A percentile compares a stretch with the other conserved stretches of the same genome.
Conservation (phyloP, 441 rosid species). For the Erodium moschatum region DNA sequence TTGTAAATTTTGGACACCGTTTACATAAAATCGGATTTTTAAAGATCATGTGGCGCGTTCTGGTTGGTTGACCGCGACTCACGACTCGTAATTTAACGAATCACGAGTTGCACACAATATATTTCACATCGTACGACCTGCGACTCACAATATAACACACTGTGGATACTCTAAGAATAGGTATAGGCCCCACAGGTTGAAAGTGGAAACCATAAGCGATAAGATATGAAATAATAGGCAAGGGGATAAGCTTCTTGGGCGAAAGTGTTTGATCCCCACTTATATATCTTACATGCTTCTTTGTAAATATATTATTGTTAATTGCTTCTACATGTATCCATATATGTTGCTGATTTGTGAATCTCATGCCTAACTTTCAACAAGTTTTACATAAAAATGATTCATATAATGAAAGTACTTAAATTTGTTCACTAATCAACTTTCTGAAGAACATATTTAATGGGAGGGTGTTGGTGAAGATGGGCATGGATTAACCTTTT, state of each 20-base stretch:
- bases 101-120: no score
- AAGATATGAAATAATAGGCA: conserved; percentile 41
- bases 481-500: background rate
- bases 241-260: conserved; percentile 44
- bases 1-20: no score
- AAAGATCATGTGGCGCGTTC: no score
- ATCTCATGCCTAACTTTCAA: background rate
- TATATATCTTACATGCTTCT: conserved; percentile 8
- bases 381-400: background rate
- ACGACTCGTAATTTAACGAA: no score
- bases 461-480: background rate
- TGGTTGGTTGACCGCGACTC: no score
- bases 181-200: conserved; percentile 54
- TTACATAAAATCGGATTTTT: no score
- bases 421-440: background rate
- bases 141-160: no score
- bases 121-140: no score
- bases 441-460: background rate
- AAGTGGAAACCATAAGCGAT: conserved; percentile 60
- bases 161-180: no score
- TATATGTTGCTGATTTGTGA: background rate
- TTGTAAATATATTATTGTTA: background rate
- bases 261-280: conserved; percentile 24
- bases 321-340: background rate
- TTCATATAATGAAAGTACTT: background rate